These are phyloP conservation scores for Manihot esculenta DNA, from an alignment of 441 rosid species.

Conservation along the genomic window DNA sequence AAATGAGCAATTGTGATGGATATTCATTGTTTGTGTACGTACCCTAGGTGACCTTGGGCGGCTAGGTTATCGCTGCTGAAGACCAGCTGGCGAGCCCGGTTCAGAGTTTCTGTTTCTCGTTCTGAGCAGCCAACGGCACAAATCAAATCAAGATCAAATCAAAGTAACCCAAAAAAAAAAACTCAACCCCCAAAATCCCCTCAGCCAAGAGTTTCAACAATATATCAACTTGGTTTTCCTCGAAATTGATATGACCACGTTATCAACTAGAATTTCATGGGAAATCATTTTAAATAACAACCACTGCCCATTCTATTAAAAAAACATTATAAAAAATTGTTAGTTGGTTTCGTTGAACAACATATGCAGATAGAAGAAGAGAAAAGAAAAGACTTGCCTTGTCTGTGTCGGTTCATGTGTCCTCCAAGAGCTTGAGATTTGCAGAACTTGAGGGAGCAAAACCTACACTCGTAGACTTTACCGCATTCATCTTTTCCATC, in stretches of 20 bases:
- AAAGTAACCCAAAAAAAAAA: slow-evolving; percentile 17
- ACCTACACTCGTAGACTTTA: slow-evolving; percentile 94
- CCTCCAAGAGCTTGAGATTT: slow-evolving; percentile 99
- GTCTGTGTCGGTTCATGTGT: slow-evolving; percentile 99
- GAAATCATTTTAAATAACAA: slow-evolving; percentile 15
- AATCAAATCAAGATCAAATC: slow-evolving; percentile 33
- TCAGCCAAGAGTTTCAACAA: slow-evolving; percentile 30
- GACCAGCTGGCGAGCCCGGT: slow-evolving; percentile 96
- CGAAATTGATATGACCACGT: slow-evolving; percentile 42
- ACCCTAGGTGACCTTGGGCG: slow-evolving; percentile 53
- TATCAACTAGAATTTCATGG: slow-evolving; percentile 8
- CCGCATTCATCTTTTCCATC: slow-evolving; percentile 86
- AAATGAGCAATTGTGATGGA: neutral
- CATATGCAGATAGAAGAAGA: neutral
- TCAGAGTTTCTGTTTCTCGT: slow-evolving; percentile 95
- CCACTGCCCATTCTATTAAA: slow-evolving; percentile 1
- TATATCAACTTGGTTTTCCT: slow-evolving; percentile 30
- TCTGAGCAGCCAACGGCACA: slow-evolving; percentile 50
- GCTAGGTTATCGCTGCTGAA: slow-evolving; percentile 64
- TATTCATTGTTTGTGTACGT: neutral
- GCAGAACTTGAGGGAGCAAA: slow-evolving; percentile 99
- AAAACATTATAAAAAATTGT: neutral
- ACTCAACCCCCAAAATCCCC: neutral
- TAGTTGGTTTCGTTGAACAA: neutral
- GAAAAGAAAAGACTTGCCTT: slow-evolving; percentile 52